These are phyloP conservation scores for Ceratocystis albifundus DNA, from an alignment of 2,329 filamentous ascomycete genomes.

Conservation along the genomic window DNA sequence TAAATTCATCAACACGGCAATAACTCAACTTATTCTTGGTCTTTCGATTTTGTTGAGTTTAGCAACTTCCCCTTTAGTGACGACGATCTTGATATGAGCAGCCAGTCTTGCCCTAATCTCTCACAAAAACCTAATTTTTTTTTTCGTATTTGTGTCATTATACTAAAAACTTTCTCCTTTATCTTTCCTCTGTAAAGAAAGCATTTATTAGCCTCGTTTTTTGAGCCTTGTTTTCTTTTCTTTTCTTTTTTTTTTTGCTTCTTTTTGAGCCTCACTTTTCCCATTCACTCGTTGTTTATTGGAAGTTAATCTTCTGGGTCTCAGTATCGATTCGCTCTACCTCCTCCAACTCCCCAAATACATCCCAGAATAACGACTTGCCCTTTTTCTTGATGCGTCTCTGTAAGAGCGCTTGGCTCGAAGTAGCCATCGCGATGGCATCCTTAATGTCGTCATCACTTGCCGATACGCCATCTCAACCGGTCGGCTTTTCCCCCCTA, in stretches of 20 bases:
- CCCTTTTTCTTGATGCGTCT: background rate
- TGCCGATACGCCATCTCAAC: conserved; percentile 24
- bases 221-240: background rate
- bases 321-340: background rate
- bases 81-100: background rate
- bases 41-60: background rate
- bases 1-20: background rate
- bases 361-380: background rate
- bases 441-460: conserved; percentile 6
- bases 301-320: background rate
- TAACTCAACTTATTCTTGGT: background rate
- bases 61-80: background rate
- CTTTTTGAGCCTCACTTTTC: conserved; percentile 6
- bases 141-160: background rate
- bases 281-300: background rate
- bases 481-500: background rate
- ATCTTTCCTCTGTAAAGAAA: background rate
- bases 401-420: conserved; percentile 8
- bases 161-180: background rate
- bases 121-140: background rate
- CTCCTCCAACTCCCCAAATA: too few species aligned
- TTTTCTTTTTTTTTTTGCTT: too few species aligned
- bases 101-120: background rate
- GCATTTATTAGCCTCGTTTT: background rate
- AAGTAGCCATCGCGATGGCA: conserved; percentile 1